These are phyloP conservation scores for Chlorophyllum brunneum DNA, from an alignment of 768 basidiomycete genomes.

Conservation along the genomic window DNA sequence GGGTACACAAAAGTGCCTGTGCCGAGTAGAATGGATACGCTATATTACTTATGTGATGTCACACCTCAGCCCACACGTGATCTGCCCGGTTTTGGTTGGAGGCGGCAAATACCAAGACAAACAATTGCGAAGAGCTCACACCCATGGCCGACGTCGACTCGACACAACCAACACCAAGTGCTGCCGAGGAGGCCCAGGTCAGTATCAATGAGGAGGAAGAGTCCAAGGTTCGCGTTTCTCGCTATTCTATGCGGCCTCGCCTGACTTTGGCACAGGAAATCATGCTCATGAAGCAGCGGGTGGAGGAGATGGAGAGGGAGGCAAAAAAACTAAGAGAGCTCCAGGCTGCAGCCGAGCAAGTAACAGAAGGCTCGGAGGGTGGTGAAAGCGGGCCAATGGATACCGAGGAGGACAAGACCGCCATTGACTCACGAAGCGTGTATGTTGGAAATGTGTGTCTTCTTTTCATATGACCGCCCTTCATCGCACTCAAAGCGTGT, in stretches of 20 bases:
- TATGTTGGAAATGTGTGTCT: conserved; percentile 94
- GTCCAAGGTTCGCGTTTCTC: conserved; percentile 42
- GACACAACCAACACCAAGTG: conserved; percentile 35
- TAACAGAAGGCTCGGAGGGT: conserved; percentile 41
- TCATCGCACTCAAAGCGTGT: conserved; percentile 10
- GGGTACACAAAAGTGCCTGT: no score
- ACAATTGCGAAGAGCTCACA: not conserved
- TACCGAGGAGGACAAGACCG: conserved; percentile 80
- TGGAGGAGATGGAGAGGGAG: conserved; percentile 91
- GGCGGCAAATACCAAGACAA: no score
- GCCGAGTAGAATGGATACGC: not conserved
- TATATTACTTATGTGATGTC: not conserved
- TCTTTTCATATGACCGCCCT: conserved; percentile 1
- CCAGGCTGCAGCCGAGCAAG: conserved; percentile 72
- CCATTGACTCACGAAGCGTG: conserved; percentile 81
- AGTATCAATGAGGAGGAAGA: conserved; percentile 66
- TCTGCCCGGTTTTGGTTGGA: not conserved
- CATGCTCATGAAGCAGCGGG: conserved; percentile 84
- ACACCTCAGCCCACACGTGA: conserved; percentile 9
- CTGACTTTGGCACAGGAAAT: conserved; percentile 58
- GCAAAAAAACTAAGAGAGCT: conserved; percentile 85
- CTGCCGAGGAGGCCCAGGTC: conserved; percentile 32
- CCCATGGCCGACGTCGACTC: conserved; percentile 51
- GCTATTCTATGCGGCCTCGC: conserved; percentile 14
- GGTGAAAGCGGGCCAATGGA: conserved; percentile 55